Percentiles rank a stretch among this genome's conserved stretches.
Evolutionary conservation across 2,329 filamentous ascomycete genomes (phyloP).

Genomic region (Zelopaecilomyces penicillatus): DNA sequence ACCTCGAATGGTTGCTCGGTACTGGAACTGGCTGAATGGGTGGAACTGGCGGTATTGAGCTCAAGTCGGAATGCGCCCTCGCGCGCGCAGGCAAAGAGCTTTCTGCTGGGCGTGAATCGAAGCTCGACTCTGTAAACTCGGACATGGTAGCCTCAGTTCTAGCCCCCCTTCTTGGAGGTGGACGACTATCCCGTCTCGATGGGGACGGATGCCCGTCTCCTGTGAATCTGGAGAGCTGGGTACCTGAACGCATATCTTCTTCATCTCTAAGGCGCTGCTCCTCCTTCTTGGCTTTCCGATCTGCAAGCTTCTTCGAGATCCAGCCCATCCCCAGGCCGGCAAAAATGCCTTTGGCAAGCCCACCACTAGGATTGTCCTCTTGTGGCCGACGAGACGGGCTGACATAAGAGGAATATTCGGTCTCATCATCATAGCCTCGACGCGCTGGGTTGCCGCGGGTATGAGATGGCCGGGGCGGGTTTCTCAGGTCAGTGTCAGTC

Average conservation of each 20-base stretch:
- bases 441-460: constrained; percentile 32
- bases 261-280: constrained; percentile 39
- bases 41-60: constrained; percentile 2
- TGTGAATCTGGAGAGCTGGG: constrained; percentile 56
- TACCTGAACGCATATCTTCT: constrained; percentile 51
- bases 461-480: constrained; percentile 33
- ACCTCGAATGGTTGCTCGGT: constrained; percentile 20
- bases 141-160: constrained; percentile 22
- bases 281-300: constrained; percentile 40
- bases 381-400: constrained; percentile 52
- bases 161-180: constrained; percentile 11
- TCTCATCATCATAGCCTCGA: constrained; percentile 38
- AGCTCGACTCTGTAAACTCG: constrained; percentile 28
- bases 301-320: constrained; percentile 56
- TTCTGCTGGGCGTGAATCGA: constrained; percentile 22
- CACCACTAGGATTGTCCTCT: constrained; percentile 35
- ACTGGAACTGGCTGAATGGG: constrained; percentile 14
- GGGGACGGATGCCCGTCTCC: constrained; percentile 56
- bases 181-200: constrained; percentile 27
- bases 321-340: constrained; percentile 60
- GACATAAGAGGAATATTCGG: constrained; percentile 52
- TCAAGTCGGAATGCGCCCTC: neutral
- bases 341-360: constrained; percentile 48
- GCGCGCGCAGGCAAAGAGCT: constrained; percentile 17
- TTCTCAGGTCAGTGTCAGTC: constrained; percentile 34